These are phyloP conservation scores for Rehmannia glutinosa DNA, from an alignment of 257 asterid species.

Conservation along the genomic window DNA sequence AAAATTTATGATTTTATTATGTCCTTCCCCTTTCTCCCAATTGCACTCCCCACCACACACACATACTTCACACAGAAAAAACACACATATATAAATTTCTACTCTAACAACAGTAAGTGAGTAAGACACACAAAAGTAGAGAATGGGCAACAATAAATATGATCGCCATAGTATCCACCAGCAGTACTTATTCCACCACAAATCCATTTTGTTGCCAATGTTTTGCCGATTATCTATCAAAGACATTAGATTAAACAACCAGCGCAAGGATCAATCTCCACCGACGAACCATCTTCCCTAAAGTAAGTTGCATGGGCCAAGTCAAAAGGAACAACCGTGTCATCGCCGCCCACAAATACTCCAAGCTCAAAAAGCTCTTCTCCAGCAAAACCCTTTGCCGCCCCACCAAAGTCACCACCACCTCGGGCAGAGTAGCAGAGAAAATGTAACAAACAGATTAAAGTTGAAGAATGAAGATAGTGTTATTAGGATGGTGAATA, in stretches of 20 bases:
- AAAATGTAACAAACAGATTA: slow-evolving; percentile 23
- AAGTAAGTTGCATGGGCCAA: slow-evolving; percentile 81
- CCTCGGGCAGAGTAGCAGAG: slow-evolving; percentile 23
- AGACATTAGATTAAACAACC: slow-evolving; percentile 35
- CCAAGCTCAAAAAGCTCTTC: slow-evolving; percentile 47
- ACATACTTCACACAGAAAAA: not conserved
- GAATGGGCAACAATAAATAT: slow-evolving; percentile 36
- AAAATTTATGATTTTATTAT: too few relatives aligned
- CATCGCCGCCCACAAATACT: slow-evolving; percentile 31
- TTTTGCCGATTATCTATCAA: slow-evolving; percentile 56
- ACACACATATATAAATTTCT: not conserved
- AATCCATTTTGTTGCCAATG: slow-evolving; percentile 49
- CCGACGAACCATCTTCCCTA: slow-evolving; percentile 71
- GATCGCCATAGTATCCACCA: slow-evolving; percentile 27
- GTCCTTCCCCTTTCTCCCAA: slow-evolving; percentile 12
- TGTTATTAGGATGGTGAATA: slow-evolving; percentile 21
- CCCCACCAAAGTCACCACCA: not conserved
- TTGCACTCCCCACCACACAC: slow-evolving; percentile 1
- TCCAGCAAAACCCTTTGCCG: slow-evolving; percentile 41
- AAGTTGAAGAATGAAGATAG: slow-evolving; percentile 16
- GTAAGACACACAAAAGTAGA: not conserved
- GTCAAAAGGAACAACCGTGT: slow-evolving; percentile 65
- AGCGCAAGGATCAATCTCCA: slow-evolving; percentile 11
- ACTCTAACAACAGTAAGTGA: too few relatives aligned
- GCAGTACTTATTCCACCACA: slow-evolving; percentile 39